A percentile compares a stretch with the other conserved stretches of the same genome.
Conservation (phyloP, 2,329 filamentous ascomycete species). For the Ceratocystis lukuohia region DNA sequence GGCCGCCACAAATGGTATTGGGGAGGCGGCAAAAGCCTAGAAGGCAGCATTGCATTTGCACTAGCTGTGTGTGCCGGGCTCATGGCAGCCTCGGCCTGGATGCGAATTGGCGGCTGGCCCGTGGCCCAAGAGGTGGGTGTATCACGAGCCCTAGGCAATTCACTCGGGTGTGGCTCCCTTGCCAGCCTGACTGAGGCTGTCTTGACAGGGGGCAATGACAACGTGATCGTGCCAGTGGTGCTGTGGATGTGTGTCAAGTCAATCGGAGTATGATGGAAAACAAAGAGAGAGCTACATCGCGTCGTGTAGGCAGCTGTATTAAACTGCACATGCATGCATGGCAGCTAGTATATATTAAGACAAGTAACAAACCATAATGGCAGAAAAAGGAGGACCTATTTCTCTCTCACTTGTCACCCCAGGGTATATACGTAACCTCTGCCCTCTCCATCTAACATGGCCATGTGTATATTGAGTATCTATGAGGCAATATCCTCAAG, state of each 20-base stretch:
- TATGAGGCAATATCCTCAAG: conserved; percentile 50
- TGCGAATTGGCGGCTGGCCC: conserved; percentile 63
- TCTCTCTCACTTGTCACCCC: no score
- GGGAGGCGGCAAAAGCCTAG: conserved; percentile 90
- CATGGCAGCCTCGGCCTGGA: conserved; percentile 56
- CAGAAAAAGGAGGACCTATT: no score
- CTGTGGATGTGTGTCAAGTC: conserved; percentile 87
- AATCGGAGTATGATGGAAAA: conserved; percentile 40
- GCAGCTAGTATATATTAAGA: conserved; percentile 11
- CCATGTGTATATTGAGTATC: not conserved
- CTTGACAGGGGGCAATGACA: conserved; percentile 92
- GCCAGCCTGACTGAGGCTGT: conserved; percentile 91
- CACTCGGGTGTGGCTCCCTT: conserved; percentile 60
- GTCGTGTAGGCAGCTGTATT: not conserved
- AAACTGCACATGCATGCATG: not conserved
- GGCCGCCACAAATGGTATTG: conserved; percentile 88
- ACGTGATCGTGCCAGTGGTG: conserved; percentile 88
- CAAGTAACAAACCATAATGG: not conserved
- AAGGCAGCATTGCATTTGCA: conserved; percentile 74
- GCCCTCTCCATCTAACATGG: conserved; percentile 7
- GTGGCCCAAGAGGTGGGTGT: conserved; percentile 53
- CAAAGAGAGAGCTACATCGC: not conserved
- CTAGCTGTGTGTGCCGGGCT: conserved; percentile 65
- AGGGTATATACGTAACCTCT: no score
- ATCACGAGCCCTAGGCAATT: conserved; percentile 25